phyloP scores from a whole-genome alignment of 371 early-diverging fungal species.

The Sporodiniella umbellata region DNA sequence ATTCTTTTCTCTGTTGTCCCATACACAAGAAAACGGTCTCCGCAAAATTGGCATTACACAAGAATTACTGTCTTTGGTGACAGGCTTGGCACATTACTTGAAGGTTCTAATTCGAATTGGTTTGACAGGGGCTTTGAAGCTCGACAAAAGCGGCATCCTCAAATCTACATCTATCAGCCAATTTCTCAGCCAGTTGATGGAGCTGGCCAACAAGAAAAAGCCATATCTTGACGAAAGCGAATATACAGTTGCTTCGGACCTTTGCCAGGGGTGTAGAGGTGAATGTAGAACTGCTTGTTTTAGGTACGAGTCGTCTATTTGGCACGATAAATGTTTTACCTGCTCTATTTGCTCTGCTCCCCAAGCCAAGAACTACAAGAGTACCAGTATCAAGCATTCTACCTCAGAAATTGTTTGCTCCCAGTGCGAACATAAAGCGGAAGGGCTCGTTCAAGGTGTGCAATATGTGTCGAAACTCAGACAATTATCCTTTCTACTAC shows the following conservation, averaged over 20 bases:
- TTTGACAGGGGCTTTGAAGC: conserved; percentile 80
- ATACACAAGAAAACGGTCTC: conserved; percentile 68
- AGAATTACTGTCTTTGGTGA: conserved; percentile 87
- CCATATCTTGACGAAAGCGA: conserved; percentile 18
- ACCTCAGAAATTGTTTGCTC: conserved; percentile 44
- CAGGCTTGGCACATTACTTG: conserved; percentile 89
- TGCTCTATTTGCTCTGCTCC: conserved; percentile 65
- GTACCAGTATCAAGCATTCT: conserved; percentile 43
- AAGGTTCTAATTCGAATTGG: conserved; percentile 90
- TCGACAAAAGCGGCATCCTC: conserved; percentile 52
- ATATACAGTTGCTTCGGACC: conserved; percentile 55
- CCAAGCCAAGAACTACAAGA: conserved; percentile 50
- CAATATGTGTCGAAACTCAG: conserved; percentile 81
- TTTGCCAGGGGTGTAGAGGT: conserved; percentile 70
- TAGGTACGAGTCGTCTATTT: conserved; percentile 53
- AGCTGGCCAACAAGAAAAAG: conserved; percentile 49
- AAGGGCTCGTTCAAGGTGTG: conserved; percentile 51
- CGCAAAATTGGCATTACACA: conserved; percentile 78
- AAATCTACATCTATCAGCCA: conserved; percentile 49
- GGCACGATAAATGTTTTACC: conserved; percentile 82
- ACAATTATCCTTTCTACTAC: conserved; percentile 85
- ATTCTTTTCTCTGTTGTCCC: conserved; percentile 88
- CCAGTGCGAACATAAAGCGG: conserved; percentile 30
- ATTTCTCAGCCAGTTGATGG: conserved; percentile 63
- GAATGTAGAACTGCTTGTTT: conserved; percentile 87